A percentile compares a stretch with the other conserved stretches of the same genome.
Evolutionary conservation across 2,329 filamentous ascomycete species (phyloP).

Genomic region (Pseudogymnoascus sp.): DNA sequence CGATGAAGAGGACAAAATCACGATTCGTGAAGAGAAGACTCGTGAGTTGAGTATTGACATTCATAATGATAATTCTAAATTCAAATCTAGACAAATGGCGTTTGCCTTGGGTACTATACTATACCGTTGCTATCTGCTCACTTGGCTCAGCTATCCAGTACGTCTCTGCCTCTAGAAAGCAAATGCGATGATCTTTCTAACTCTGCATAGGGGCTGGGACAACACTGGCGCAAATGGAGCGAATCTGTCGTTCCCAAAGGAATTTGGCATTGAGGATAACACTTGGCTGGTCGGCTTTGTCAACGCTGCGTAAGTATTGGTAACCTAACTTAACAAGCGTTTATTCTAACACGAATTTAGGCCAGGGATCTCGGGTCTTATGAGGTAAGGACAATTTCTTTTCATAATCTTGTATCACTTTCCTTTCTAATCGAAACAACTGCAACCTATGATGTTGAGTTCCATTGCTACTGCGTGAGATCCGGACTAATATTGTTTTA

Average conservation of each 20-base stretch:
- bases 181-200: neutral
- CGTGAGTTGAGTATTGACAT: neutral
- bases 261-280: conserved; percentile 35
- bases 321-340: neutral
- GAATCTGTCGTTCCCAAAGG: conserved; percentile 37
- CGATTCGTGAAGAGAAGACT: neutral
- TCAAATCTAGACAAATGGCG: conserved; percentile 59
- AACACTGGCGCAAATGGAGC: conserved; percentile 40
- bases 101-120: conserved; percentile 50
- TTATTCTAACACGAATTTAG: conserved; percentile 14
- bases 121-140: conserved; percentile 57
- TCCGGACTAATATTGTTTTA: conserved; percentile 37
- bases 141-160: conserved; percentile 55
- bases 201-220: conserved; percentile 27
- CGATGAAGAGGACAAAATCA: neutral
- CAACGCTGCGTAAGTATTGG: conserved; percentile 37
- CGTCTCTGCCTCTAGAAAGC: neutral
- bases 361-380: conserved; percentile 17
- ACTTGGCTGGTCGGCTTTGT: conserved; percentile 50
- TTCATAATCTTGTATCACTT: neutral
- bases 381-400: conserved; percentile 6
- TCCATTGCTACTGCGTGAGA: conserved; percentile 50
- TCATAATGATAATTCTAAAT: conserved; percentile 35
- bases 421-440: neutral
- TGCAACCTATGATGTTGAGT: conserved; percentile 40